Base-by-base conservation (phyloP, 2,329 filamentous ascomycete species). In the Aspergillus quadrilineatus region DNA sequence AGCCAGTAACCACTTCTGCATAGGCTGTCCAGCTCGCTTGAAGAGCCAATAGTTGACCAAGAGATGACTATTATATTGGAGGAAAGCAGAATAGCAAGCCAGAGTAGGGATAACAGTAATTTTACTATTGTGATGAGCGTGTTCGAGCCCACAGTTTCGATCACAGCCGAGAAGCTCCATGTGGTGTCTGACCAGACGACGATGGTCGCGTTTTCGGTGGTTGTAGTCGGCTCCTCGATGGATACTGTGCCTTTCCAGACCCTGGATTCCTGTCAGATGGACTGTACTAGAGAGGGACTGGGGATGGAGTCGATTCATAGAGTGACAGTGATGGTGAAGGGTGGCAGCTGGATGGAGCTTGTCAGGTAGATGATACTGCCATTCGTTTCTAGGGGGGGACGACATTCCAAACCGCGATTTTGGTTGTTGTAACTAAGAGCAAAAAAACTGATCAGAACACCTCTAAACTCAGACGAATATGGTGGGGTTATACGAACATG, bases 1-100 rank as follows among this genome's bases (percentile, higher is more conserved):
- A 55, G 56, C 8, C 58, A 54, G 6, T 60, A 60, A 2, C 58
- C 62, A 14, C 67, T 68, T 30, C n/a, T 28, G 1, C 17, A 17
- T 17, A 17, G 17, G 17, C 17, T 17, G 17, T 17, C 17, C 17
- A 17, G 2, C 17, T 1, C 17, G 17, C 17, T 17, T 17, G 17
- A 17, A 17, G 17, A 17, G 17, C 17, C 17, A 17, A 17, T 17
- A 17, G 17, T 17, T 17, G 17, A 17, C 17, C 17, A 17, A 17
- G 17, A 17, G 17, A 17, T 17, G 17, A 17, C 17, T 17, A 17
- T 17, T 17, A 17, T 17, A 17, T 17, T 17, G 17, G 17, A 17
- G 17, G 17, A 17, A 17, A 17, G 17, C 17, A 17, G 17, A 17
- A 17, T 17, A 17, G 17, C 17, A 17, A 17, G 17, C 2, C 17